These are phyloP conservation scores for Yarrowia keelungensis DNA, from an alignment of 805 yeast genomes.

Conservation along the genomic window DNA sequence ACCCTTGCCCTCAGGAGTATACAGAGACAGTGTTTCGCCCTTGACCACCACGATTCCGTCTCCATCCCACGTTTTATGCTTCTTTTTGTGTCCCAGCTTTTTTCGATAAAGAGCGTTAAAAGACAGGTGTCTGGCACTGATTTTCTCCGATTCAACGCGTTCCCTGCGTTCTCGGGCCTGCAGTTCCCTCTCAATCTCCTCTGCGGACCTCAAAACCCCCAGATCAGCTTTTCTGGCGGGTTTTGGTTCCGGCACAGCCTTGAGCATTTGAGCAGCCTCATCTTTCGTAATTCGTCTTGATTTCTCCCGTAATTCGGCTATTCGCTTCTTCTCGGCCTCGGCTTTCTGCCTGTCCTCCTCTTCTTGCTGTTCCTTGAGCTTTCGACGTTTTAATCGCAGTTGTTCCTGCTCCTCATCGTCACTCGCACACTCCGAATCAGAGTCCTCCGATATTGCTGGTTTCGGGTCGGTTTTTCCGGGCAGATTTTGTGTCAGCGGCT, in stretches of 20 bases:
- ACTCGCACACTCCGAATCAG: conserved; percentile 18
- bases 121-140: conserved; percentile 5
- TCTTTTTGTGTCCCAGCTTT: conserved; percentile 61
- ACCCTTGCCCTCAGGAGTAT: conserved; percentile 34
- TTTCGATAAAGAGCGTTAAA: conserved; percentile 69
- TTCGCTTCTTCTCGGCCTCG: conserved; percentile 8
- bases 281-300: conserved; percentile 2
- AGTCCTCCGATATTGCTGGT: neutral
- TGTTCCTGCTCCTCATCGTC: conserved; percentile 30
- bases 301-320: conserved; percentile 1
- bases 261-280: conserved; percentile 12
- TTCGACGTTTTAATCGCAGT: conserved; percentile 20
- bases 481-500: conserved; percentile 19
- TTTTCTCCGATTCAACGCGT: conserved; percentile 20
- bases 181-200: conserved; percentile 23
- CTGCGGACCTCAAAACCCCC: conserved; percentile 13
- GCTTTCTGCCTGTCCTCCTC: neutral
- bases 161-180: conserved; percentile 2
- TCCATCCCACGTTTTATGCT: conserved; percentile 94
- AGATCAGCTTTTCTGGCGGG: conserved; percentile 3
- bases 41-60: conserved; percentile 68
- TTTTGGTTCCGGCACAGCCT: conserved; percentile 11
- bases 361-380: conserved; percentile 12
- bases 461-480: conserved; percentile 4
- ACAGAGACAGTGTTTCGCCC: conserved; percentile 44